Conservation (phyloP, 2,329 filamentous ascomycete species). For the Mariannaea sp. region DNA sequence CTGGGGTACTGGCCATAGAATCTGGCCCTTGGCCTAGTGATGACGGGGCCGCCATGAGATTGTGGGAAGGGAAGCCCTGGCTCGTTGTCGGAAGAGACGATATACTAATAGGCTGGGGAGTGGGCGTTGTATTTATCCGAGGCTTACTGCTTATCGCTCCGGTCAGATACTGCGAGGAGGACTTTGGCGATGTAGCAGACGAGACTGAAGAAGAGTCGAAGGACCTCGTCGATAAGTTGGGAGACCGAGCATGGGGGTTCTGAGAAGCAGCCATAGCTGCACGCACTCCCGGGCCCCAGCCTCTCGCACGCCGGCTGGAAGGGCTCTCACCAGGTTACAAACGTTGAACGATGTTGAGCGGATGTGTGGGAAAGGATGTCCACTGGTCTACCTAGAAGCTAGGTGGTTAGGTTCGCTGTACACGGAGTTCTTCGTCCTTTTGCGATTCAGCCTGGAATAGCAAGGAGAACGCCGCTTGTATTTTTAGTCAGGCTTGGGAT, state of each 20-base stretch:
- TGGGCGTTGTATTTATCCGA: conserved; percentile 54
- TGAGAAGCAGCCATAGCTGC: conserved; percentile 59
- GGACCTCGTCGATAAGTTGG: conserved; percentile 63
- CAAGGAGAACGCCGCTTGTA: conserved; percentile 27
- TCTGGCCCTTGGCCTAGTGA: conserved; percentile 64
- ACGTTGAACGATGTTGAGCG: conserved; percentile 24
- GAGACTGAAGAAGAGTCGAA: conserved; percentile 69
- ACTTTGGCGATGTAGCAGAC: conserved; percentile 63
- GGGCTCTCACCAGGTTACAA: conserved; percentile 28
- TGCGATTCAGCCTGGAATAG: conserved; percentile 13
- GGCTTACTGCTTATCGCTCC: conserved; percentile 58
- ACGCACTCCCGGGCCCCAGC: conserved; percentile 23
- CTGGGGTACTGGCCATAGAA: conserved; percentile 61
- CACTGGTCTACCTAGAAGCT: conserved; percentile 27
- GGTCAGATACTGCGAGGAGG: conserved; percentile 56
- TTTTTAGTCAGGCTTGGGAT: conserved; percentile 29
- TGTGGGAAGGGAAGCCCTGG: conserved; percentile 58
- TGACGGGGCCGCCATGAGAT: conserved; percentile 54
- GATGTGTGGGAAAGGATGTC: conserved; percentile 35
- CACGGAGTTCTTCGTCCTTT: conserved; percentile 20
- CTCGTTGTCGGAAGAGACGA: conserved; percentile 55
- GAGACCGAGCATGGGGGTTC: conserved; percentile 64
- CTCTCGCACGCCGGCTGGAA: conserved; percentile 21
- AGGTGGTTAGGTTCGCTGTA: conserved; percentile 26
- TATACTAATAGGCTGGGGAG: conserved; percentile 59